Percentiles rank a stretch among this genome's conserved stretches.
These are phyloP conservation scores for Bipolaris bicolor DNA, from an alignment of 2,329 filamentous ascomycete genomes.

Conservation along the genomic window DNA sequence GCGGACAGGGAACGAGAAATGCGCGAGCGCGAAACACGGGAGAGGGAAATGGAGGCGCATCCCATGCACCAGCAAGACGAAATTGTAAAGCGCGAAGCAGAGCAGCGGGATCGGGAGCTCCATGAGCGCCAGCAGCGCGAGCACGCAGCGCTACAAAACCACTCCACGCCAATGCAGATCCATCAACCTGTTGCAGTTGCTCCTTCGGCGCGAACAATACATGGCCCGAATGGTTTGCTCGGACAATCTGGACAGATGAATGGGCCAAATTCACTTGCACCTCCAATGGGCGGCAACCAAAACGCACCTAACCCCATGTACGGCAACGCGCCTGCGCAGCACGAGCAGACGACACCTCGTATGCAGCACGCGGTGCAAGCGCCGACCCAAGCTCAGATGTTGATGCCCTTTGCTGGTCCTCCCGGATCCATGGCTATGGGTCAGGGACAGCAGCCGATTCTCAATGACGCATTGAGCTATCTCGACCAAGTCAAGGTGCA, in stretches of 20 bases:
- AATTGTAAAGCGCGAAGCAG: constrained; percentile 51
- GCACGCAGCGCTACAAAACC: constrained; percentile 81
- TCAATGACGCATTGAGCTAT: constrained; percentile 90
- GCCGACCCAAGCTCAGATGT: constrained; percentile 59
- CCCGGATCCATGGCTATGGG: constrained; percentile 64
- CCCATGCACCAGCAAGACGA: constrained; percentile 60
- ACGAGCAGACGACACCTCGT: constrained; percentile 58
- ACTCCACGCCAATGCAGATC: constrained; percentile 84
- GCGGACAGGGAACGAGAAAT: constrained; percentile 56
- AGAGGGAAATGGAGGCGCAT: constrained; percentile 62
- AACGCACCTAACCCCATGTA: constrained; percentile 70
- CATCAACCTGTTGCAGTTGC: constrained; percentile 86
- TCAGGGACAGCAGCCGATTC: constrained; percentile 83
- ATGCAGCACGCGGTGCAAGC: constrained; percentile 68
- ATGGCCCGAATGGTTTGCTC: constrained; percentile 88
- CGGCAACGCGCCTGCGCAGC: constrained; percentile 71
- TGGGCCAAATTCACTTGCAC: constrained; percentile 56
- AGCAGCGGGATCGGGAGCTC: constrained; percentile 63
- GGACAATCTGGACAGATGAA: constrained; percentile 60
- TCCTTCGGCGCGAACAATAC: constrained; percentile 79
- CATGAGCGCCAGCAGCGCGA: constrained; percentile 65
- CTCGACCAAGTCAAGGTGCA: constrained; percentile 98
- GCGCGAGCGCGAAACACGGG: constrained; percentile 50
- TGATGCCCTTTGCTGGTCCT: constrained; percentile 55
- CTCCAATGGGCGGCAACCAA: constrained; percentile 63